Evolutionary conservation across 805 yeast genomes (phyloP).

Genomic region (Maudiozyma bulderi): DNA sequence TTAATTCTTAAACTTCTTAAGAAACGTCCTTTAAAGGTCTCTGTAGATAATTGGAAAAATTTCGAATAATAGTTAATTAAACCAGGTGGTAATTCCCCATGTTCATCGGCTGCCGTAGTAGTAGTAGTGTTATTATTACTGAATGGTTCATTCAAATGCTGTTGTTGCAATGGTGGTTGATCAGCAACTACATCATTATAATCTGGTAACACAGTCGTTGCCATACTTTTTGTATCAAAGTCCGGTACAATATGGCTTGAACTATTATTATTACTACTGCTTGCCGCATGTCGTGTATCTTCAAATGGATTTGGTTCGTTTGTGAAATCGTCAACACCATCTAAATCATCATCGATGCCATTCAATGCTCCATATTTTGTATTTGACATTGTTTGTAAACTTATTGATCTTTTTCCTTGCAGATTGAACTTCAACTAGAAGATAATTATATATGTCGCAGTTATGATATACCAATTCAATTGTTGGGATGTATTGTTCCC

Average conservation of each 20-base stretch:
- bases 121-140: conserved; percentile 6
- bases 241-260: too few relatives aligned
- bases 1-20: conserved; percentile 7
- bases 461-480: too few relatives aligned
- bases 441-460: too few relatives aligned
- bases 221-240: not conserved
- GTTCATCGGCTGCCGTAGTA: not conserved
- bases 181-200: not conserved
- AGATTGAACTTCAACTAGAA: too few relatives aligned
- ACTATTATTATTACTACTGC: not conserved
- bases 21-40: conserved; percentile 9
- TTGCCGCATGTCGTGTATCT: conserved; percentile 1
- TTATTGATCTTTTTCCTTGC: too few relatives aligned
- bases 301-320: conserved; percentile 18
- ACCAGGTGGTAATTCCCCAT: conserved; percentile 13
- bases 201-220: not conserved
- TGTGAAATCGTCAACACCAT: conserved; percentile 22
- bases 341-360: conserved; percentile 19
- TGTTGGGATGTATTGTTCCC: too few relatives aligned
- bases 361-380: not conserved
- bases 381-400: not conserved
- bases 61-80: conserved; percentile 20
- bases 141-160: not conserved
- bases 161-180: too few relatives aligned
- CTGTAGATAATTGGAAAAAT: conserved; percentile 15